Conservation (phyloP, 1,284 basidiomycete genomes). For the Ganoderma multipileum region DNA sequence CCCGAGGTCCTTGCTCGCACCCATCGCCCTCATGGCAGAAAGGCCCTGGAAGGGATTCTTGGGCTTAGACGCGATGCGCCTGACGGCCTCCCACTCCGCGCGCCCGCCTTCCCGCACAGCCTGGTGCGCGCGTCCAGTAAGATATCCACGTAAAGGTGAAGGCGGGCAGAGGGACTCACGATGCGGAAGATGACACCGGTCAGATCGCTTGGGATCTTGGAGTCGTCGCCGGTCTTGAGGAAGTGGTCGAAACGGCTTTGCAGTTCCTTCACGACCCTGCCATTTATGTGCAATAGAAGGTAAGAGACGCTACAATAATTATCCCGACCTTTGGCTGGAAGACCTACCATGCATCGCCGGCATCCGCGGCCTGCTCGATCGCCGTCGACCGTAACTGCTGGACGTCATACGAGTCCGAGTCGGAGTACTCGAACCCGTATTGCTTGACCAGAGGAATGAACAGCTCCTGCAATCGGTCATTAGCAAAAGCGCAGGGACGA, state of each 20-base stretch:
- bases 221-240: slow-evolving; percentile 78
- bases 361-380: slow-evolving; percentile 70
- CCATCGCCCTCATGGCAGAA: slow-evolving; percentile 70
- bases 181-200: slow-evolving; percentile 58
- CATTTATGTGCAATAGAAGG: neutral
- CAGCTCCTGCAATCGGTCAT: slow-evolving; percentile 53
- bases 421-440: slow-evolving; percentile 82
- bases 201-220: slow-evolving; percentile 82
- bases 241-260: slow-evolving; percentile 78
- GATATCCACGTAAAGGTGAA: neutral
- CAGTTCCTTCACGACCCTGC: slow-evolving; percentile 78
- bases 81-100: slow-evolving; percentile 80
- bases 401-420: slow-evolving; percentile 75
- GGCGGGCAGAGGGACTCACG: slow-evolving; percentile 48
- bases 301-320: neutral
- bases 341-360: slow-evolving; percentile 64
- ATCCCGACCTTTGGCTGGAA: neutral
- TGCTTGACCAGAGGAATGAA: slow-evolving; percentile 83
- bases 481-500: neutral
- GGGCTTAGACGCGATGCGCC: slow-evolving; percentile 75
- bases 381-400: slow-evolving; percentile 83
- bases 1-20: slow-evolving; percentile 49
- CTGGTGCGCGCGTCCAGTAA: slow-evolving; percentile 51
- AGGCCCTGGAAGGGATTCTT: slow-evolving; percentile 76
- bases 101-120: slow-evolving; percentile 53